phyloP scores from a whole-genome alignment of 1,284 basidiomycete genomes.

The Ustilago lituana region DNA sequence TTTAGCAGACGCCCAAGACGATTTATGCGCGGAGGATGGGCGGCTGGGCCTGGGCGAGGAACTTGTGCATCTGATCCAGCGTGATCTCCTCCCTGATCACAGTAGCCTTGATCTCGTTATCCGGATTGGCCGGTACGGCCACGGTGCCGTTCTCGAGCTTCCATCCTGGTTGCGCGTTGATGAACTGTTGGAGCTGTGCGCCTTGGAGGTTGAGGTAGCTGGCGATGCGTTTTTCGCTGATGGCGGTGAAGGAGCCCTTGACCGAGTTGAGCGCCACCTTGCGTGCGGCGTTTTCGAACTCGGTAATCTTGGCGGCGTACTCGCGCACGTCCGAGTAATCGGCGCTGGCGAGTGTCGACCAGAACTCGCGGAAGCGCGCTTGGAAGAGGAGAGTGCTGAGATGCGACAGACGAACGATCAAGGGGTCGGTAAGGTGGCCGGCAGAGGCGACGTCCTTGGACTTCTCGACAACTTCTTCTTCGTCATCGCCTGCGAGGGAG shows the following conservation, averaged over 20 bases:
- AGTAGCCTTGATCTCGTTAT: conserved; percentile 90
- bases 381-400: conserved; percentile 82
- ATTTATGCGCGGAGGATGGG: conserved; percentile 38
- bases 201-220: conserved; percentile 79
- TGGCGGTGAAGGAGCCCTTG: conserved; percentile 80
- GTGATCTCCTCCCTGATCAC: conserved; percentile 89
- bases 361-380: conserved; percentile 90
- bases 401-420: conserved; percentile 79
- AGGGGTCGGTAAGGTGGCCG: conserved; percentile 66
- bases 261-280: conserved; percentile 80
- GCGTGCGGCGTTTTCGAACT: conserved; percentile 82
- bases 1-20: background rate
- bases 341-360: conserved; percentile 70
- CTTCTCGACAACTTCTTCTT: conserved; percentile 32
- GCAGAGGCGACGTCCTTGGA: conserved; percentile 68
- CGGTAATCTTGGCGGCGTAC: conserved; percentile 81
- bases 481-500: conserved; percentile 40
- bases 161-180: conserved; percentile 78
- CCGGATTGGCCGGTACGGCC: conserved; percentile 72
- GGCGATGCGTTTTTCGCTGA: conserved; percentile 76
- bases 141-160: conserved; percentile 76
- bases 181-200: conserved; percentile 75
- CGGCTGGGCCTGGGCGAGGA: conserved; percentile 55
- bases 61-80: conserved; percentile 72
- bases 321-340: conserved; percentile 80